These are phyloP conservation scores for Thyridium curvatum DNA, from an alignment of 2,329 filamentous ascomycete species.

Conservation along the genomic window DNA sequence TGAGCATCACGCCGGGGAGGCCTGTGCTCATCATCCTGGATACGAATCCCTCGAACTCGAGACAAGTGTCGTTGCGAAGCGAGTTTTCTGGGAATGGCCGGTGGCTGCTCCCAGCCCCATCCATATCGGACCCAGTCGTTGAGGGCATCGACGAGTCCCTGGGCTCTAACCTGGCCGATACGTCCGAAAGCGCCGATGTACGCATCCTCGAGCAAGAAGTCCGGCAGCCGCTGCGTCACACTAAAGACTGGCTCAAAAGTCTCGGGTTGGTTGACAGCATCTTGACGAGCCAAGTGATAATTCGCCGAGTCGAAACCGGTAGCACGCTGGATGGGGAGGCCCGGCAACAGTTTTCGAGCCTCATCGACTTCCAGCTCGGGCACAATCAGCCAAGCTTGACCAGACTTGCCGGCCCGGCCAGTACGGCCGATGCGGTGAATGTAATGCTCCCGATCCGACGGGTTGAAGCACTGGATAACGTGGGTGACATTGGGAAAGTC, in stretches of 20 bases:
- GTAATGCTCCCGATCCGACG: slow-evolving; percentile 49
- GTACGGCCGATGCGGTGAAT: slow-evolving; percentile 63
- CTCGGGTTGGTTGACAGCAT: slow-evolving; percentile 31
- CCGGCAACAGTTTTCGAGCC: slow-evolving; percentile 44
- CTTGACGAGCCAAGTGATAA: slow-evolving; percentile 46
- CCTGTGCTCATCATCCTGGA: slow-evolving; percentile 11
- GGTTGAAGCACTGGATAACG: slow-evolving; percentile 52
- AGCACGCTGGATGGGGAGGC: slow-evolving; percentile 55
- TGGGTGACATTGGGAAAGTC: slow-evolving; percentile 55
- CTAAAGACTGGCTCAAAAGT: slow-evolving; percentile 36
- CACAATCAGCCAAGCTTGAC: slow-evolving; percentile 64
- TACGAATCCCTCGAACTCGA: slow-evolving; percentile 24
- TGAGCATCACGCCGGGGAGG: slow-evolving; percentile 1
- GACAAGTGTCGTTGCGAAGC: slow-evolving; percentile 23
- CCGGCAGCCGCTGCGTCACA: slow-evolving; percentile 35
- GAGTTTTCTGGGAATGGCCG: slow-evolving; percentile 22
- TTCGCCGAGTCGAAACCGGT: slow-evolving; percentile 41
- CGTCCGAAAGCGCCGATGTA: slow-evolving; percentile 55
- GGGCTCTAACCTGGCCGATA: slow-evolving; percentile 23
- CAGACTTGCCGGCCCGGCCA: slow-evolving; percentile 66
- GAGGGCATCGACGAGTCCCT: slow-evolving; percentile 37
- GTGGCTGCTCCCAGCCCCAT: slow-evolving; percentile 46
- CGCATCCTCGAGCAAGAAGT: slow-evolving; percentile 32
- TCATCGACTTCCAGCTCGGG: slow-evolving; percentile 43
- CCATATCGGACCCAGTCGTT: slow-evolving; percentile 46